Evolutionary conservation across 106 monocot genomes (phyloP).

Genomic region (Allium fistulosum): DNA sequence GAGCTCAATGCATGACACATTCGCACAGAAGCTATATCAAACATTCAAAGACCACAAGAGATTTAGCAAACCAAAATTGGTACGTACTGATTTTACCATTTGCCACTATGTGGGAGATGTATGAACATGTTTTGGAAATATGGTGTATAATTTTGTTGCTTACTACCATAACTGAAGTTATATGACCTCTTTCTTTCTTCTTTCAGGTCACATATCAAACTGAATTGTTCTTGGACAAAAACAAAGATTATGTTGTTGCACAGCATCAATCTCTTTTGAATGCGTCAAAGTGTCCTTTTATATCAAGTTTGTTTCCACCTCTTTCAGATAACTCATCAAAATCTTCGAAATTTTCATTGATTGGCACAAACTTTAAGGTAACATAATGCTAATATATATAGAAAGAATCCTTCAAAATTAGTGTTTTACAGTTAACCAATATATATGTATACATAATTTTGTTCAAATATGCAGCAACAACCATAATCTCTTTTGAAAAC

Average conservation of each 20-base stretch:
- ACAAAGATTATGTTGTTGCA: slow-evolving; percentile 75
- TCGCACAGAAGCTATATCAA: slow-evolving; percentile 64
- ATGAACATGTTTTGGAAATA: slow-evolving; percentile 4
- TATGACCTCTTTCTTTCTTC: background rate
- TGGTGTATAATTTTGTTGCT: too few species aligned
- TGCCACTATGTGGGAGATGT: slow-evolving; percentile 87
- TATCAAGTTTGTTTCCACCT: slow-evolving; percentile 48
- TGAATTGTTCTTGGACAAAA: slow-evolving; percentile 62
- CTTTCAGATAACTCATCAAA: slow-evolving; percentile 51
- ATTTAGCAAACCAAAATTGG: slow-evolving; percentile 70
- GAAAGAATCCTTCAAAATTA: too few species aligned
- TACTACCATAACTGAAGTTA: too few species aligned
- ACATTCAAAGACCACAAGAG: slow-evolving; percentile 68
- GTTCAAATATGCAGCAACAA: slow-evolving; percentile 47
- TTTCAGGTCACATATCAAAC: slow-evolving; percentile 61
- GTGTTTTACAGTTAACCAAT: too few species aligned
- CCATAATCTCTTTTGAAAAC: slow-evolving; percentile 66
- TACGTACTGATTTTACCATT: slow-evolving; percentile 66
- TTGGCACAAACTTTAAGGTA: slow-evolving; percentile 71
- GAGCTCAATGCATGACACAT: slow-evolving; percentile 76
- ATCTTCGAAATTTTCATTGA: slow-evolving; percentile 73
- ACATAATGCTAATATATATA: background rate
- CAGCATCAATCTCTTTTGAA: slow-evolving; percentile 63
- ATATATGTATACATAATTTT: too few species aligned
- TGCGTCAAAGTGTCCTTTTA: slow-evolving; percentile 55